Evolutionary conservation across 2,329 filamentous ascomycete species (phyloP), one percentile per base, ranked within the genome.

Genomic region (Coniochaeta sp.): DNA sequence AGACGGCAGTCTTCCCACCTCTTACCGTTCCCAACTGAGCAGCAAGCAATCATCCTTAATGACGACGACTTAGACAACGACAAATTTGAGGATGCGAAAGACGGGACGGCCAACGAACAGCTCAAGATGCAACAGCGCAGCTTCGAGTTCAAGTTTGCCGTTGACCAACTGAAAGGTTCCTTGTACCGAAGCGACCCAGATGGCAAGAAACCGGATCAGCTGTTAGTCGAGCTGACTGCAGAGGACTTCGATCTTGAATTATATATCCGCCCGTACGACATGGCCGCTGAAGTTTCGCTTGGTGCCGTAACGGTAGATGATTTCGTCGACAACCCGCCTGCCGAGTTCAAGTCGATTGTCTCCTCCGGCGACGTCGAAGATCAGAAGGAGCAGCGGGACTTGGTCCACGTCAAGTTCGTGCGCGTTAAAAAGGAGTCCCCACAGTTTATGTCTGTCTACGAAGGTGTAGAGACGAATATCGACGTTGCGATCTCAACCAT

Each of bases 321-420:
- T 70, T 93, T 98, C 70, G 93, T 99, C 9, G 93, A 95, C 65
- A 89, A 93, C 59, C 87, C 92, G 0, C 79, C 90, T 0, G 88
- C 89, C 8, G 93, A 98, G 69, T 99, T 99, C 79, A 96, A 95
- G 74, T 93, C 93, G 28, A 96, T 99, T 58, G 86, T 99, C n/a
- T 96, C 93, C 0, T 97, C 95, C 1, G 85, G 84, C 0, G 86
- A 88, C 57, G 74, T 77, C 7, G 84, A 88, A 50, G 93, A 96
- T 69, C 86, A 89, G 28, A 83, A 88, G 54, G 54, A n/a, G 31
- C 85, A 89, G 61, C 85, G 90, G 62, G 91, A 96, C 66, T 82
- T 99, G 14, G 90, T 99, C 66, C 86, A 88, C 58, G 83, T 99
- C 67, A 96, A 93, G 69, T 96, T 96, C 68, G 82, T 91, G 62